A percentile compares a stretch with the other conserved stretches of the same genome.
Conservation (phyloP, 768 basidiomycete genomes). For the Sarcodon aspratus region DNA sequence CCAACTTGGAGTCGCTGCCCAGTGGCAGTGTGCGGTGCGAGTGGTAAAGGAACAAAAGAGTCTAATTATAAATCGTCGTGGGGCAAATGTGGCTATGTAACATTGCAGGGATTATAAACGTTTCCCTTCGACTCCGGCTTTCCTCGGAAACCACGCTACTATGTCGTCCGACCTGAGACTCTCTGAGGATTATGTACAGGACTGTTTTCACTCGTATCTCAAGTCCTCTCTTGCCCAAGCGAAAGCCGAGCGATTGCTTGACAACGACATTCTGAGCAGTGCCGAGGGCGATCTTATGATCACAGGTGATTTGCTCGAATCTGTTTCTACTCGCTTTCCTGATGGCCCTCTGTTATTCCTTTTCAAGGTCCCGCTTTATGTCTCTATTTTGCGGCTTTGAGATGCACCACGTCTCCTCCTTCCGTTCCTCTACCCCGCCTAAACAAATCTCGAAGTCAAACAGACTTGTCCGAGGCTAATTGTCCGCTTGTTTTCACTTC, state of each 20-base stretch:
- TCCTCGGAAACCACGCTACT: too few species aligned
- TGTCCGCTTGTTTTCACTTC: conserved; percentile 59
- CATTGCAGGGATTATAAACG: too few species aligned
- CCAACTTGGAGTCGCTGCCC: too few species aligned
- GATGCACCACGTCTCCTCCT: conserved; percentile 65
- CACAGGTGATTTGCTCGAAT: conserved; percentile 40
- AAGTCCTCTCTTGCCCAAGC: conserved; percentile 67
- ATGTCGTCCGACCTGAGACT: conserved; percentile 15
- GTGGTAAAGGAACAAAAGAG: too few species aligned
- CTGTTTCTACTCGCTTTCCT: neutral
- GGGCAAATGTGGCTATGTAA: too few species aligned
- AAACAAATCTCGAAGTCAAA: conserved; percentile 23
- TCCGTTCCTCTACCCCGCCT: conserved; percentile 67
- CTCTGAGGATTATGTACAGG: conserved; percentile 56
- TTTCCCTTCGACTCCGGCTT: too few species aligned
- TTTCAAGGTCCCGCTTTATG: conserved; percentile 63
- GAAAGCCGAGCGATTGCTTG: conserved; percentile 63
- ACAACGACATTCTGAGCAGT: conserved; percentile 60
- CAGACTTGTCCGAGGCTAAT: conserved; percentile 52
- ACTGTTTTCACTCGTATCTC: conserved; percentile 76
- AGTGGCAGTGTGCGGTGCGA: too few species aligned
- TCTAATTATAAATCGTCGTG: too few species aligned
- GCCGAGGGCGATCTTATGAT: conserved; percentile 84
- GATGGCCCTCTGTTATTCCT: neutral
- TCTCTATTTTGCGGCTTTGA: conserved; percentile 75